Evolutionary conservation across 352 stramenopile genomes (phyloP).

Genomic region (Pythium brachiatum): DNA sequence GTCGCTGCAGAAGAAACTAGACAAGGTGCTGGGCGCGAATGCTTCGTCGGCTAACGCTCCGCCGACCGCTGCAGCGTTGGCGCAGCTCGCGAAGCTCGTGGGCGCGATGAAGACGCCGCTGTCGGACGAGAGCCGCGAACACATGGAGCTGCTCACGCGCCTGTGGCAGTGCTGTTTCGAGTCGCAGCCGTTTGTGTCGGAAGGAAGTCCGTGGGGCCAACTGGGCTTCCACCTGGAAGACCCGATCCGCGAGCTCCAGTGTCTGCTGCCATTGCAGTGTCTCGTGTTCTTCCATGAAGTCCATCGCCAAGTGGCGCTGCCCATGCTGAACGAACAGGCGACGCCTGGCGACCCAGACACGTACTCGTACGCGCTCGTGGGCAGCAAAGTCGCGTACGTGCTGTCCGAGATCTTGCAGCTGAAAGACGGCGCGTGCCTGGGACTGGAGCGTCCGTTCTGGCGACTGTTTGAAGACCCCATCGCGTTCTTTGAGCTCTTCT

Average conservation of each 20-base stretch:
- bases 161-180: conserved; percentile 78
- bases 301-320: conserved; percentile 54
- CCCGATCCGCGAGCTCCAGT: conserved; percentile 65
- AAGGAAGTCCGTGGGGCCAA: conserved; percentile 47
- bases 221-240: conserved; percentile 71
- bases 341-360: conserved; percentile 31
- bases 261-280: conserved; percentile 70
- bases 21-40: conserved; percentile 55
- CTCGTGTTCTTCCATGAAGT: conserved; percentile 83
- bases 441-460: conserved; percentile 78
- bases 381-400: conserved; percentile 52
- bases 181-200: conserved; percentile 47
- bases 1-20: conserved; percentile 73
- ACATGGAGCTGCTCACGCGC: conserved; percentile 61
- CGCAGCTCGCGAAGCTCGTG: conserved; percentile 67
- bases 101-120: conserved; percentile 61
- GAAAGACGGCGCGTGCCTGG: conserved; percentile 67
- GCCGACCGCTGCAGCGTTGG: conserved; percentile 54
- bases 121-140: conserved; percentile 56
- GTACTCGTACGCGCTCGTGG: conserved; percentile 65
- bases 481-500: conserved; percentile 80
- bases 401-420: conserved; percentile 72
- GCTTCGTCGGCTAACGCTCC: conserved; percentile 31
- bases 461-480: conserved; percentile 84
- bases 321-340: conserved; percentile 66